A percentile compares a stretch with the other conserved stretches of the same genome.
phyloP scores from a whole-genome alignment of 2,329 filamentous ascomycete genomes.

The Fulvia fulva region DNA sequence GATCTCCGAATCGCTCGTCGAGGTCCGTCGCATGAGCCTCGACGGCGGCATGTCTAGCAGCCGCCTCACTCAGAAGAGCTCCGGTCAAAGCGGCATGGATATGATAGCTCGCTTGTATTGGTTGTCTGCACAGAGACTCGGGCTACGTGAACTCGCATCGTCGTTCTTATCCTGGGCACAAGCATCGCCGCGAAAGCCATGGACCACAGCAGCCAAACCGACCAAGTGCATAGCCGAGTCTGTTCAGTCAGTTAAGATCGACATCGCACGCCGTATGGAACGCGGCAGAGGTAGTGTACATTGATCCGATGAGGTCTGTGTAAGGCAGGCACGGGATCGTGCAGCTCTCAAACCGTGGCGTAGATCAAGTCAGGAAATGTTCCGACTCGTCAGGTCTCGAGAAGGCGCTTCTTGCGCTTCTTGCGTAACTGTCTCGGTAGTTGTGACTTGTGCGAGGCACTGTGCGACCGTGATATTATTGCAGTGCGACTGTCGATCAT shows the following conservation, averaged over 20 bases:
- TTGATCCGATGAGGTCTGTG: neutral
- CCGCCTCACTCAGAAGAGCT: too few species aligned
- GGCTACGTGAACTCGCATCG: too few species aligned
- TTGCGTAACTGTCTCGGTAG: neutral
- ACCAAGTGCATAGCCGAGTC: neutral
- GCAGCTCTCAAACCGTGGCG: constrained; percentile 2
- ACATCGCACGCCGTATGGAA: neutral
- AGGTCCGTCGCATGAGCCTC: too few species aligned
- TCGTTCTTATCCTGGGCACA: too few species aligned
- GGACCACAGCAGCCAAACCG: too few species aligned
- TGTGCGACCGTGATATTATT: neutral
- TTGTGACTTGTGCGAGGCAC: neutral
- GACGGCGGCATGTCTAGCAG: too few species aligned
- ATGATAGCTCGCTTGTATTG: too few species aligned
- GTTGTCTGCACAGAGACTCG: too few species aligned
- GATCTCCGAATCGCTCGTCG: too few species aligned
- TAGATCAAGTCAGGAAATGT: neutral
- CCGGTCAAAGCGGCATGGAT: too few species aligned
- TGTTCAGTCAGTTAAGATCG: neutral
- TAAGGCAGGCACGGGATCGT: neutral
- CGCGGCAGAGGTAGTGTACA: neutral
- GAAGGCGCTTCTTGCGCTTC: neutral
- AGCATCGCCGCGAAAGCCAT: too few species aligned
- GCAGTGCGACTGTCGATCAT: neutral
- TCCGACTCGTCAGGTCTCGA: neutral